phyloP scores from a whole-genome alignment of 2,329 filamentous ascomycete genomes.

The Lachnellula arida region DNA sequence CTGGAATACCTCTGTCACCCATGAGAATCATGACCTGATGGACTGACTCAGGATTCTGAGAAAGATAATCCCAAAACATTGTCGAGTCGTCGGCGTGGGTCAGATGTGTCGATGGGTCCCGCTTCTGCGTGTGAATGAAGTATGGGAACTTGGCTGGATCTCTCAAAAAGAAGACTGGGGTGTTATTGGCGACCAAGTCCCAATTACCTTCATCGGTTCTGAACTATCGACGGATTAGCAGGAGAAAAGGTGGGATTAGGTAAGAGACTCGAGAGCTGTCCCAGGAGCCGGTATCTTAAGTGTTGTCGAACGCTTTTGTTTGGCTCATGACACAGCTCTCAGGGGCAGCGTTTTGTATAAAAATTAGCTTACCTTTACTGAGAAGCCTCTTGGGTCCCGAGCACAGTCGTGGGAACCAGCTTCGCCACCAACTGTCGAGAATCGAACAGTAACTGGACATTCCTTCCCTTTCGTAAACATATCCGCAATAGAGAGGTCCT shows the following conservation, averaged over 20 bases:
- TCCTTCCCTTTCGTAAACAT: slow-evolving; percentile 61
- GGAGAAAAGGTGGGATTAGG: too few species aligned
- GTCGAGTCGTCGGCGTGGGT: slow-evolving; percentile 56
- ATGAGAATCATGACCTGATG: slow-evolving; percentile 56
- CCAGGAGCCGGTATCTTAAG: too few species aligned
- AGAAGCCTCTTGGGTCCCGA: slow-evolving; percentile 68
- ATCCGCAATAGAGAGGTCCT: slow-evolving; percentile 49
- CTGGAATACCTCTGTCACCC: slow-evolving; percentile 52
- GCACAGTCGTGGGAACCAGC: slow-evolving; percentile 67
- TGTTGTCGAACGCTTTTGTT: too few species aligned
- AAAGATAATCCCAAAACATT: slow-evolving; percentile 63
- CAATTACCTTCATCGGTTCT: slow-evolving; percentile 70
- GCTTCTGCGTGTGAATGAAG: slow-evolving; percentile 72
- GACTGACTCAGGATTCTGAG: slow-evolving; percentile 47
- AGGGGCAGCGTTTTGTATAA: too few species aligned
- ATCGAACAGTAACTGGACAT: slow-evolving; percentile 61
- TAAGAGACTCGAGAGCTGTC: too few species aligned
- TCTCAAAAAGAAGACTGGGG: slow-evolving; percentile 70
- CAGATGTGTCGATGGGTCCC: slow-evolving; percentile 64
- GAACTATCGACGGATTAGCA: slow-evolving; percentile 37
- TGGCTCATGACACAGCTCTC: too few species aligned
- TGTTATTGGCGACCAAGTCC: slow-evolving; percentile 69
- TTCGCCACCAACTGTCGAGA: slow-evolving; percentile 73
- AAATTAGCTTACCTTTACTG: slow-evolving; percentile 46
- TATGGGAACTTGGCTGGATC: slow-evolving; percentile 70